Percentiles rank a stretch among this genome's conserved stretches.
Conservation (phyloP, 23 red algal species). For the Chondrus crispus region DNA sequence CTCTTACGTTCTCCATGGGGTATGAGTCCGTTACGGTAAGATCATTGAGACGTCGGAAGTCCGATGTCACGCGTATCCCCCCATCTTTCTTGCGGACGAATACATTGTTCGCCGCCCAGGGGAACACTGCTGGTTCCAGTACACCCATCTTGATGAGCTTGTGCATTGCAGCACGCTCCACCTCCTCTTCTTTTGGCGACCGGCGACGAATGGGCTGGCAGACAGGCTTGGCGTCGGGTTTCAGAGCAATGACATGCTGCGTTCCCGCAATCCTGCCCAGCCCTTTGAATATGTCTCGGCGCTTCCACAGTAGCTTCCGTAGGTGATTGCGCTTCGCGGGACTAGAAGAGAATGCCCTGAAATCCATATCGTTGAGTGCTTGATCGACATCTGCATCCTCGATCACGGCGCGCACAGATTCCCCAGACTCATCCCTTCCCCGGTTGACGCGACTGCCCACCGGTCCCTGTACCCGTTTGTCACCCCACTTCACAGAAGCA, state of each 20-base stretch:
- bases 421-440: neutral
- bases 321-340: neutral
- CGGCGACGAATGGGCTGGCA: neutral
- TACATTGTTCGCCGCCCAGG: neutral
- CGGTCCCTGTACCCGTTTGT: neutral
- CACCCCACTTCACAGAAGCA: neutral
- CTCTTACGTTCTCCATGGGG: neutral
- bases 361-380: neutral
- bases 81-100: conserved; percentile 14
- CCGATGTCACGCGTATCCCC: conserved; percentile 6
- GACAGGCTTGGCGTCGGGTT: neutral
- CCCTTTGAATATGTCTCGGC: neutral
- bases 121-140: neutral
- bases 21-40: conserved; percentile 2
- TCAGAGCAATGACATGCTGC: conserved; percentile 3
- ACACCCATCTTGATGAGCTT: neutral
- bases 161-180: neutral
- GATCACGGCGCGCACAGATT: neutral
- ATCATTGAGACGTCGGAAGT: conserved; percentile 30
- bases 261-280: neutral
- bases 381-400: conserved; percentile 3
- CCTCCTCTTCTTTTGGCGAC: conserved; percentile 17
- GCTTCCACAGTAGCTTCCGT: neutral
- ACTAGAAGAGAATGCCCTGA: neutral
- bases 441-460: neutral